Conservation (phyloP, 768 basidiomycete species). For the Russula dissimulans region DNA sequence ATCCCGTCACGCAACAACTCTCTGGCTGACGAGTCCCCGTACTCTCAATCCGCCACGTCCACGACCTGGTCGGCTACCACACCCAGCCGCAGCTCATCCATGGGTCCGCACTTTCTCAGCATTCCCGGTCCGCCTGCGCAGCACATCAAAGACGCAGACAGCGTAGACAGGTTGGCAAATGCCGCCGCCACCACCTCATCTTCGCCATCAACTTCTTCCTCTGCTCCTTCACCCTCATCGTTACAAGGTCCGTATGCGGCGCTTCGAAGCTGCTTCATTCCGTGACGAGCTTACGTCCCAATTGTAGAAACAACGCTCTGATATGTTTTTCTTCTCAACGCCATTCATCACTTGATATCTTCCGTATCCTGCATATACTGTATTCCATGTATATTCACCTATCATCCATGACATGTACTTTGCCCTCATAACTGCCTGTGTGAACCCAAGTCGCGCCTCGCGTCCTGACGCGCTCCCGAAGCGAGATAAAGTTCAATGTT, state of each 20-base stretch:
- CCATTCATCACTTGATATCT: no score
- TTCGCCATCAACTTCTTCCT: background rate
- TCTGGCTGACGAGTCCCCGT: background rate
- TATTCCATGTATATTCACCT: no score
- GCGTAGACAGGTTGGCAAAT: slow-evolving; percentile 6
- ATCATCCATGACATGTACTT: no score
- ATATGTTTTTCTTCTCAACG: background rate
- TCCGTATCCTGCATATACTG: no score
- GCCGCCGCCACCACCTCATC: background rate
- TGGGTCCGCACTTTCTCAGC: background rate
- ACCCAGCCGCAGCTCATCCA: background rate
- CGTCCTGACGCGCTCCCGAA: no score
- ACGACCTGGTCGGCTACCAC: background rate
- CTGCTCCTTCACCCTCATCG: background rate
- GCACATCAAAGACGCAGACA: slow-evolving; percentile 11
- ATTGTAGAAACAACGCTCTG: background rate
- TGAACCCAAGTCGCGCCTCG: no score
- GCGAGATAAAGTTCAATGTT: no score
- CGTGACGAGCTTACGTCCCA: background rate
- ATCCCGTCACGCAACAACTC: slow-evolving; percentile 7
- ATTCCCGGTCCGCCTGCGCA: background rate
- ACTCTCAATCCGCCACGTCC: background rate
- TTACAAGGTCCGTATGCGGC: background rate
- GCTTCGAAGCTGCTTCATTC: background rate
- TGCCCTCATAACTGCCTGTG: no score